Base-by-base conservation (phyloP, 1,139 yeast species). In the Pichia sp. region DNA sequence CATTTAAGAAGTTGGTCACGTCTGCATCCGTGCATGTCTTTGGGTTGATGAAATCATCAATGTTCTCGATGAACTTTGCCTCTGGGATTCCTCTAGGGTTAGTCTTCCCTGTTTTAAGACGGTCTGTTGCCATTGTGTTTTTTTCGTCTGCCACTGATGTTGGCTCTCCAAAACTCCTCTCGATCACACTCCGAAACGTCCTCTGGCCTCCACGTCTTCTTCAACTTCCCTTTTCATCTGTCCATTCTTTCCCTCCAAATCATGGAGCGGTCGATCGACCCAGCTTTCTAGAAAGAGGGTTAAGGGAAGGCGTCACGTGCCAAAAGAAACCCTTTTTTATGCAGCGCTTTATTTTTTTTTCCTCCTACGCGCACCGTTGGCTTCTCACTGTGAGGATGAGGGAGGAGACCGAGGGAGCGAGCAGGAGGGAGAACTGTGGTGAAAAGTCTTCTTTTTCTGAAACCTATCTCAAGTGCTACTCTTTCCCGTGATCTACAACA, bases 11-110 rank as follows among this genome's bases (percentile, higher is more conserved):
- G 38, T 61, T 59, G 15, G 64, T 60, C 13, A 69, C 65, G 54
- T 67, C 70, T 19, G 67, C 70, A 43, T 68, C 70, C 8, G 70
- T 64, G 43, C 68, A 62, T 15, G 66, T 90, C 92, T 72, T 90
- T 90, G 72, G 90, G 85, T 68, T 86, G 75, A 90, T 80, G 62
- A 84, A 81, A 56, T 82, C 85, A 57, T 84, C 95, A 19, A 93
- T 95, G 58, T 83, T 82, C 59, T 88, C 96, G 57, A 95, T 85
- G 69, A 95, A 93, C 31, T 96, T 97, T 1, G 99, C 99, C 66
- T 88, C 88, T 10, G 99, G 99, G 56, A 93, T 93, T 1, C 99
- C 99, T 61, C 98, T 79, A 26, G 97, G 93, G 65, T 92, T 92
- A 47, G 84, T 71, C 48, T 76, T 75, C 26, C 73, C 78, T 11